A percentile compares a stretch with the other conserved stretches of the same genome.
Evolutionary conservation across 148 eudicot genomes (phyloP).

Genomic region (Amaranthus cruentus): DNA sequence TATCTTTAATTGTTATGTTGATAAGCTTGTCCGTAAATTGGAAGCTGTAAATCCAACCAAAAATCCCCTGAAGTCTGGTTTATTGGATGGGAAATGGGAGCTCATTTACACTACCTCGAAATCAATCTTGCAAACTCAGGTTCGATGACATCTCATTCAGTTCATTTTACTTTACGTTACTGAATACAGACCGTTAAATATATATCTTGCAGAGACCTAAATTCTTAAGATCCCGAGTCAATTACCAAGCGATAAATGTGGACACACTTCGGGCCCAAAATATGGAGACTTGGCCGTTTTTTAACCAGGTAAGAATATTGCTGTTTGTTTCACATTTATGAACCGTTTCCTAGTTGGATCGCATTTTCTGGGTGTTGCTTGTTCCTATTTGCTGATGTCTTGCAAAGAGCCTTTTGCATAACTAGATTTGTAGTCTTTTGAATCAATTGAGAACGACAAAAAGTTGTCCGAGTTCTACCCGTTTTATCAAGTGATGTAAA

Average conservation of each 20-base stretch:
- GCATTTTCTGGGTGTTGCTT: background rate
- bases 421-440: too few species aligned
- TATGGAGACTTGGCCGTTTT: slow-evolving; percentile 74
- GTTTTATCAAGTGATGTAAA: background rate
- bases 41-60: slow-evolving; percentile 84
- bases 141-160: slow-evolving; percentile 9
- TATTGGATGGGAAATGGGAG: slow-evolving; percentile 92
- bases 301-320: slow-evolving; percentile 57
- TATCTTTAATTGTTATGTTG: slow-evolving; percentile 20
- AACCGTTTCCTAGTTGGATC: too few species aligned
- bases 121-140: slow-evolving; percentile 75
- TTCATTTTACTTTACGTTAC: background rate
- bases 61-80: slow-evolving; percentile 70
- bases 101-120: slow-evolving; percentile 86
- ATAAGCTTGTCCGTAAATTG: slow-evolving; percentile 67
- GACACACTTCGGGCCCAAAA: slow-evolving; percentile 88
- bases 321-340: background rate
- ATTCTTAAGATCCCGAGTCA: slow-evolving; percentile 55
- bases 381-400: background rate
- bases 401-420: too few species aligned
- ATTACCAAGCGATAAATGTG: slow-evolving; percentile 79
- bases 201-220: slow-evolving; percentile 64
- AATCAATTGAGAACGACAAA: too few species aligned
- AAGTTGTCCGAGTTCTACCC: background rate
- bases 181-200: background rate